Evolutionary conservation across 2,329 filamentous ascomycete genomes (phyloP), one percentile per base, ranked within the genome.

Genomic region (Diplodia scrobiculata): DNA sequence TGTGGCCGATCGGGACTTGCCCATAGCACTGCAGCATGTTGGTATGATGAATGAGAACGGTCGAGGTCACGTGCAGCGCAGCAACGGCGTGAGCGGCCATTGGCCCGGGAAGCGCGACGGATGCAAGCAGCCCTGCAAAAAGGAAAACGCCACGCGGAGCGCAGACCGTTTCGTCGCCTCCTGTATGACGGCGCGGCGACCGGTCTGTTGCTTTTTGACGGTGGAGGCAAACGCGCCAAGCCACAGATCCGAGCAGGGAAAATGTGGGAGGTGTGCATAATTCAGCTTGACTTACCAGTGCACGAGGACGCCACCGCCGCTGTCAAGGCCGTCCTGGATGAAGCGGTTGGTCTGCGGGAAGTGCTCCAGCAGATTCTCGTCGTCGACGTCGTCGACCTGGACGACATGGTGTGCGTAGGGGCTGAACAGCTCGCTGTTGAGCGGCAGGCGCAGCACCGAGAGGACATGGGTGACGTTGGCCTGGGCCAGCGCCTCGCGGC

Each of bases 1-100:
- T 36, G 92, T 89, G 70, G 94, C 91, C 55, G 94, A 98, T 67
- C 95, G 91, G 38, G 93, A 97, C 79, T 96, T 96, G 63, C 95
- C 95, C 88, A 97, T 97, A 25, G 92, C 94, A 83, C 95, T 97
- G 79, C 52, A 85, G 58, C 58, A 62, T 62, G 58, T 62, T 62
- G 58, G 58, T 62, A 62, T 62, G 17, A 60, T 62, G 25, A 60
- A 62, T 62, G 45, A 25, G 50, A 62, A 62, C 38, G 29, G 45
- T 25, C n/a, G 32, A 9, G 36, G 52, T 66, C 53, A 66, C 64
- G 64, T 60, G 64, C 38, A 5, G 17, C n/a, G 47, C 32, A 25
- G 32, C 52, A 45, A 52, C 58, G 54, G 54, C 6, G 17, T 11
- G 54, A 1, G 19, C 38, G 41, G 58, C 29, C 58, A 62, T 50